Evolutionary conservation across 2,329 filamentous ascomycete species (phyloP).

Genomic region (Pseudogymnoascus sp.): DNA sequence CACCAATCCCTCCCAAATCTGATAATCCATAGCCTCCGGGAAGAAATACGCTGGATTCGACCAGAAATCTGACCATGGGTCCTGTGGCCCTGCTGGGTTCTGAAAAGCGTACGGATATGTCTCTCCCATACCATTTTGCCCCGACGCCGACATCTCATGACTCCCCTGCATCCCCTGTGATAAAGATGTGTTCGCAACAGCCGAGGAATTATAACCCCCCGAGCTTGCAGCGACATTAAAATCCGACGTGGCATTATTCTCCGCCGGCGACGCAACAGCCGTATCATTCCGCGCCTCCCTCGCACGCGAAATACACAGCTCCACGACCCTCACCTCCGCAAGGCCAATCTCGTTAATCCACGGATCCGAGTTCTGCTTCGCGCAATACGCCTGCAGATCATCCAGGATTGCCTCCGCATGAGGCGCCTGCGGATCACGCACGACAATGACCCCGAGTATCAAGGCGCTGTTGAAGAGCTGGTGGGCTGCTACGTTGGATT

Average conservation of each 20-base stretch:
- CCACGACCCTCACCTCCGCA: constrained; percentile 35
- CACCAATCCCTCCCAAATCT: constrained; percentile 20
- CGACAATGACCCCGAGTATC: constrained; percentile 31
- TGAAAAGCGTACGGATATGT: not conserved
- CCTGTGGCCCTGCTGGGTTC: not conserved
- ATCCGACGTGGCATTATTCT: not conserved
- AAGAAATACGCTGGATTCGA: constrained; percentile 18
- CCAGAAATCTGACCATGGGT: constrained; percentile 13
- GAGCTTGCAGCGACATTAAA: not conserved
- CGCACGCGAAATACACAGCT: constrained; percentile 30
- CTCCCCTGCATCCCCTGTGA: not conserved
- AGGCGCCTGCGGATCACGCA: constrained; percentile 28
- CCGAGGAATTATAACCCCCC: not conserved
- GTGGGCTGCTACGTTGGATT: constrained; percentile 30
- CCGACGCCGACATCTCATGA: not conserved
- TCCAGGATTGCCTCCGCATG: constrained; percentile 30
- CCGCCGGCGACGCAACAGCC: not conserved
- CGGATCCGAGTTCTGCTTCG: constrained; percentile 32
- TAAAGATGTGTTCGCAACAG: not conserved
- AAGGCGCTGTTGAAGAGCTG: constrained; percentile 37
- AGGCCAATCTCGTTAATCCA: constrained; percentile 36
- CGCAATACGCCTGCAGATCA: constrained; percentile 35
- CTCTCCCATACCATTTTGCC: not conserved
- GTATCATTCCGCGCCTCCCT: not conserved
- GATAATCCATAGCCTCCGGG: constrained; percentile 21